A percentile compares a stretch with the other conserved stretches of the same genome.
phyloP scores from a whole-genome alignment of 306 rosid species.

The Prinsepia uniflora region DNA sequence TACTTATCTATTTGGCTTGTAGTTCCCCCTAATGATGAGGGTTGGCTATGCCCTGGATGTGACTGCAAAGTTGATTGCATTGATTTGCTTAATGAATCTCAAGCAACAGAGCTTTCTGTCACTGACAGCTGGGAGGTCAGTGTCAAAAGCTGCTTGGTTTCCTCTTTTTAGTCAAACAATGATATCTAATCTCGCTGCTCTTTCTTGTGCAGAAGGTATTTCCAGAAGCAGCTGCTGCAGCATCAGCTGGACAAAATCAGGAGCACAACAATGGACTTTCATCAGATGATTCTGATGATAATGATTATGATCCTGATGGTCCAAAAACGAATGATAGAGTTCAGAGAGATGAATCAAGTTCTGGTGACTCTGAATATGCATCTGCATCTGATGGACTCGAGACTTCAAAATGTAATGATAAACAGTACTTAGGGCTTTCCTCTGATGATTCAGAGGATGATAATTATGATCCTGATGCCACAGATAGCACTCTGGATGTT shows the following conservation, averaged over 20 bases:
- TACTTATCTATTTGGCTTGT: constrained; percentile 38
- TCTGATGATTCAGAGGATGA: constrained; percentile 91
- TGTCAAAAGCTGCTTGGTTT: constrained; percentile 21
- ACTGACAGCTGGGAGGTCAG: constrained; percentile 85
- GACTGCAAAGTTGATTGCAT: constrained; percentile 93
- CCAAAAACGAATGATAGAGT: constrained; percentile 48
- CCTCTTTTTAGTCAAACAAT: background rate
- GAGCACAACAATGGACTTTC: constrained; percentile 60
- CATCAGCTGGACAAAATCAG: constrained; percentile 47
- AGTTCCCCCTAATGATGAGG: constrained; percentile 87
- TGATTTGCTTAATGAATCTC: constrained; percentile 72
- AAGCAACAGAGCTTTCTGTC: constrained; percentile 65
- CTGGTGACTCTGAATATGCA: constrained; percentile 67
- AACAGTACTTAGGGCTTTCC: constrained; percentile 67
- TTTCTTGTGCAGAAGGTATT: constrained; percentile 71
- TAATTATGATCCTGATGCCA: constrained; percentile 64
- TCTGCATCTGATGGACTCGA: constrained; percentile 76
- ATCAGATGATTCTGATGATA: constrained; percentile 91
- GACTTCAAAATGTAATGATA: constrained; percentile 39
- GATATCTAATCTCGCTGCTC: constrained; percentile 27
- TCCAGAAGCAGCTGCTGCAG: constrained; percentile 81
- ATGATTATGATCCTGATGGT: constrained; percentile 76
- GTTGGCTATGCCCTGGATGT: constrained; percentile 99
- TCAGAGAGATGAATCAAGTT: constrained; percentile 57
- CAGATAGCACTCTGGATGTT: constrained; percentile 33